Percentiles rank a stretch among this genome's conserved stretches.
Conservation (phyloP, 2,329 filamentous ascomycete species). For the Mollisiaceae sp. region DNA sequence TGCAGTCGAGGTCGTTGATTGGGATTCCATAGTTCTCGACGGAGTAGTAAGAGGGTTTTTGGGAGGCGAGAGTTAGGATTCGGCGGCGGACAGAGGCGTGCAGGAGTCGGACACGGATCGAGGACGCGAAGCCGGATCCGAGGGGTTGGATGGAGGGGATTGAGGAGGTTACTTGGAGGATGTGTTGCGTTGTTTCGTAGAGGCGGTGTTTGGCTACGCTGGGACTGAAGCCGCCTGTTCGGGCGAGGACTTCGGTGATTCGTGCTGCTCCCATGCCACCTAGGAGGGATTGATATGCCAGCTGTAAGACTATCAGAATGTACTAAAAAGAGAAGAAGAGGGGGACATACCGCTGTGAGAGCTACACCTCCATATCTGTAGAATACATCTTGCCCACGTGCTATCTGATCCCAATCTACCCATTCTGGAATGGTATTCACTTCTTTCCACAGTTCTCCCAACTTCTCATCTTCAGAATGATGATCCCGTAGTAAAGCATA, state of each 20-base stretch:
- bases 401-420: constrained; percentile 80
- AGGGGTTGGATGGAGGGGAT: constrained; percentile 70
- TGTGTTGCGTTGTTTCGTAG: constrained; percentile 77
- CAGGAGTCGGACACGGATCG: constrained; percentile 70
- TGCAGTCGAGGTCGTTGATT: constrained; percentile 77
- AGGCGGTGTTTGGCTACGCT: constrained; percentile 69
- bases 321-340: not conserved
- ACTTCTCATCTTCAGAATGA: constrained; percentile 58
- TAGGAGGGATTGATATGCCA: constrained; percentile 64
- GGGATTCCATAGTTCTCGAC: constrained; percentile 64
- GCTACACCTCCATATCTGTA: constrained; percentile 75
- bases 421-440: constrained; percentile 71
- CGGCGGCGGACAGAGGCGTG: constrained; percentile 70
- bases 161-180: constrained; percentile 71
- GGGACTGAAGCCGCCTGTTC: constrained; percentile 75
- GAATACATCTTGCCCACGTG: constrained; percentile 76
- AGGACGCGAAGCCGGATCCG: constrained; percentile 67
- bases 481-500: constrained; percentile 67
- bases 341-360: constrained; percentile 56
- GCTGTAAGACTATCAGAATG: constrained; percentile 24
- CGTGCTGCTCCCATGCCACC: constrained; percentile 75
- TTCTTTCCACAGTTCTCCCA: constrained; percentile 65
- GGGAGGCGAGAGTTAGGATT: constrained; percentile 63
- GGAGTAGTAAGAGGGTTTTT: constrained; percentile 66
- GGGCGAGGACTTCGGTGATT: constrained; percentile 74